Conservation (phyloP, 257 asterid genomes). For the Rhazya stricta region DNA sequence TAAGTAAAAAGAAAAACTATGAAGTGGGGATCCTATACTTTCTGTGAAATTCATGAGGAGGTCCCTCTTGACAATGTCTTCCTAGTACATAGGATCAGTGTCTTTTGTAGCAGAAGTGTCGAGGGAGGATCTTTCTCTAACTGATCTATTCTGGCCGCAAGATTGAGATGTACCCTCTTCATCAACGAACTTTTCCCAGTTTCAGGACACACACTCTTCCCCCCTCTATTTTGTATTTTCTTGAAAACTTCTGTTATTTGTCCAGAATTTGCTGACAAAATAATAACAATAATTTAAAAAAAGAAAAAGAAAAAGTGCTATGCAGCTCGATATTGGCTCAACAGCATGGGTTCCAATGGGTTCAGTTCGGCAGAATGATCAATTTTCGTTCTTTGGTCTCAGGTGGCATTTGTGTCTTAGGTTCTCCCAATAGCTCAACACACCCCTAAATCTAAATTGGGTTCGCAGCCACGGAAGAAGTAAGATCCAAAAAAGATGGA, state of each 20-base stretch:
- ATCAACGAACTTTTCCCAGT: not conserved
- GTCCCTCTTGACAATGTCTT: not conserved
- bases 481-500: too few species aligned
- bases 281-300: too few species aligned
- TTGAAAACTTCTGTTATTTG: not conserved
- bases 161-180: not conserved
- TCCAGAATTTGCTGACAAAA: not conserved
- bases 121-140: conserved; percentile 2
- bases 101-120: not conserved
- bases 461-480: too few species aligned
- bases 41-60: not conserved
- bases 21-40: not conserved
- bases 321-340: too few species aligned
- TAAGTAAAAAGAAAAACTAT: not conserved
- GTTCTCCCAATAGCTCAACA: too few species aligned
- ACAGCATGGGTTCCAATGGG: too few species aligned
- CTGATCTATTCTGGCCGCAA: not conserved
- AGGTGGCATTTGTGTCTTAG: too few species aligned
- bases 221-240: too few species aligned
- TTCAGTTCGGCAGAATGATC: too few species aligned
- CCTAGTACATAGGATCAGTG: not conserved
- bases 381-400: too few species aligned
- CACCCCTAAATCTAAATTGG: too few species aligned
- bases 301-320: too few species aligned
- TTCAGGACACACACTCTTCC: not conserved